Evolutionary conservation across 345 rosid genomes (phyloP).

Genomic region (Gossypium sturtianum): DNA sequence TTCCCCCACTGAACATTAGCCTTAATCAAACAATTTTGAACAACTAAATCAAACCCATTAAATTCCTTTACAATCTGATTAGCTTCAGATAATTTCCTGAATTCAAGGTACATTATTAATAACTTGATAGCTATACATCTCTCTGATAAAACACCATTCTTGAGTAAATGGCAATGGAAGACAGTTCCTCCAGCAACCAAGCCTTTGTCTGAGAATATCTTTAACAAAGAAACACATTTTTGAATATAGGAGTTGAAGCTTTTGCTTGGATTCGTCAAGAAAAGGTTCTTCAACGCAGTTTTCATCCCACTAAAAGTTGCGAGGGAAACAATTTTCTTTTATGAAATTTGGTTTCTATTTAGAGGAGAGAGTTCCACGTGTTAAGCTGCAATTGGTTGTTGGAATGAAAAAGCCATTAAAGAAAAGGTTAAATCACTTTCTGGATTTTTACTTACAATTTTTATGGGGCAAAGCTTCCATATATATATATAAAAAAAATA

Average conservation of each 20-base stretch:
- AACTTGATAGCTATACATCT: conserved; percentile 40
- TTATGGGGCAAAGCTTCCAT: no score
- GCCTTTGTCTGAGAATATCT: conserved; percentile 25
- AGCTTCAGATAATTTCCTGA: conserved; percentile 33
- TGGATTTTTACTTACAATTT: no score
- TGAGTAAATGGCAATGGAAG: conserved; percentile 44
- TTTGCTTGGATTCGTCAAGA: conserved; percentile 12
- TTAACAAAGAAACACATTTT: conserved; percentile 25
- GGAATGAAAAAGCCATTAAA: not conserved
- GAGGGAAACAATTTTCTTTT: not conserved
- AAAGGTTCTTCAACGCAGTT: conserved; percentile 24
- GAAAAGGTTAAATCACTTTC: no score
- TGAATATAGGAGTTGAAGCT: conserved; percentile 23
- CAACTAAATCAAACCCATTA: conserved; percentile 39
- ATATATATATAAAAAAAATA: no score
- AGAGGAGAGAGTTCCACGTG: not conserved
- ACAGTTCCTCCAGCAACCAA: conserved; percentile 28
- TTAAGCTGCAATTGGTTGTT: not conserved
- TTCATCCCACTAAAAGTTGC: conserved; percentile 20
- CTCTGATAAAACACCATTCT: conserved; percentile 37
- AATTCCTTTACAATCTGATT: conserved; percentile 37
- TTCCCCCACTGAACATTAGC: conserved; percentile 35
- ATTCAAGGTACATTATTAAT: conserved; percentile 41
- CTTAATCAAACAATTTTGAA: conserved; percentile 42
- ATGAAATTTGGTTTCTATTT: not conserved